Conservation (phyloP, 2,329 filamentous ascomycete genomes). For the Fusarium udum region DNA sequence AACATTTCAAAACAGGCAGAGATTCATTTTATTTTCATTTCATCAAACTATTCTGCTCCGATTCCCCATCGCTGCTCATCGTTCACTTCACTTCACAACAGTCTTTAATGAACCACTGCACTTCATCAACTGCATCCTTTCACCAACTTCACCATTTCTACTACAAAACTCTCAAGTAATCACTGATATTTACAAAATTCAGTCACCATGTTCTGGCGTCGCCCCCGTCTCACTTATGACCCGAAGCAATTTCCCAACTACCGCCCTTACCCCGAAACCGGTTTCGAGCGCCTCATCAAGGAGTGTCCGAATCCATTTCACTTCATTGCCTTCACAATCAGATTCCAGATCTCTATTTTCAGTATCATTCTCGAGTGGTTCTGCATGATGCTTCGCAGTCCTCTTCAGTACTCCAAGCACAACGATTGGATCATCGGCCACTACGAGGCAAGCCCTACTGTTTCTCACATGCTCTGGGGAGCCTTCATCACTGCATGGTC, state of each 20-base stretch:
- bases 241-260: conserved; percentile 31
- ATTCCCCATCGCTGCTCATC: neutral
- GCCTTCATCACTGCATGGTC: conserved; percentile 26
- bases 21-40: neutral
- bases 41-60: neutral
- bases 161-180: neutral
- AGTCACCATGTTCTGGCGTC: conserved; percentile 13
- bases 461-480: conserved; percentile 8
- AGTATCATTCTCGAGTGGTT: conserved; percentile 9
- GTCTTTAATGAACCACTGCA: neutral
- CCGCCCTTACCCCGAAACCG: conserved; percentile 2
- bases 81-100: neutral
- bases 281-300: conserved; percentile 6
- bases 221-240: conserved; percentile 15
- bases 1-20: neutral
- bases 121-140: neutral
- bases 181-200: neutral
- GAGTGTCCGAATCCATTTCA: neutral
- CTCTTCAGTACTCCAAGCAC: conserved; percentile 5
- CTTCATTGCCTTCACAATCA: conserved; percentile 4
- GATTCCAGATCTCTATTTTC: conserved; percentile 11
- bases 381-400: conserved; percentile 5
- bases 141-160: neutral
- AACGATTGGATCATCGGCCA: conserved; percentile 19
- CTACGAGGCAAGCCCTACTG: conserved; percentile 8